Evolutionary conservation across 2,329 filamentous ascomycete genomes (phyloP), one percentile per base, ranked within the genome.

Genomic region (Ascosphaera pollenicola): DNA sequence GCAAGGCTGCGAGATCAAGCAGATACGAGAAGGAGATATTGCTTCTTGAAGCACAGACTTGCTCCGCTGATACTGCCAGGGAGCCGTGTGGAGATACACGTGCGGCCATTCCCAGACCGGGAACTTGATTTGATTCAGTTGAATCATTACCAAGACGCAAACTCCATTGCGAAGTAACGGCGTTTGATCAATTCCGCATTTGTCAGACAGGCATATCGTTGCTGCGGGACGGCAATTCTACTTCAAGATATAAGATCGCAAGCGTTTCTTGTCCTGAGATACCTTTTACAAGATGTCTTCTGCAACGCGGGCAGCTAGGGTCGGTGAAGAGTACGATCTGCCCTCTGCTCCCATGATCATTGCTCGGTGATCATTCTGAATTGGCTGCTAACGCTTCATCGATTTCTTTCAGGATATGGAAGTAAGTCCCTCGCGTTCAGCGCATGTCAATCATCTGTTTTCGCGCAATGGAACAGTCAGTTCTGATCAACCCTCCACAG

Each of bases 361-460:
- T 21, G 31, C 40, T 39, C 34, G 39, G 24, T 16, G 28, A 28
- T 7, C 16, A 32, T 38, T 38, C 13, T 21, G 8, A 8, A 28
- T 24, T 39, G 36, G 15, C 17, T 31, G 21, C n/a, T 36, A 38
- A 40, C 42, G 39, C 31, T 44, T 54, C 51, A 50, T 51, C 41
- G 45, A 50, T 46, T 53, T 53, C 47, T 56, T 43, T 44, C 42
- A 92, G 83, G 58, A 80, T 91, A 49, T 92, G 83, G 83, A 92
- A 92, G 83, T 91, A 68, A 73, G 79, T 67, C 46, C 13, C 6
- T 11, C 11, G 18, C 15, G 10, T 21, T 21, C 35, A 38, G 36
- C 5, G 19, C 16, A 38, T 5, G 7, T 18, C 4, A n/a, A 31
- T 17, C 17, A 10, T 39, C 41, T 45, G 13, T 42, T 34, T 35